Base-by-base conservation (phyloP, 257 asterid species). In the Craterostigma plantagineum region DNA sequence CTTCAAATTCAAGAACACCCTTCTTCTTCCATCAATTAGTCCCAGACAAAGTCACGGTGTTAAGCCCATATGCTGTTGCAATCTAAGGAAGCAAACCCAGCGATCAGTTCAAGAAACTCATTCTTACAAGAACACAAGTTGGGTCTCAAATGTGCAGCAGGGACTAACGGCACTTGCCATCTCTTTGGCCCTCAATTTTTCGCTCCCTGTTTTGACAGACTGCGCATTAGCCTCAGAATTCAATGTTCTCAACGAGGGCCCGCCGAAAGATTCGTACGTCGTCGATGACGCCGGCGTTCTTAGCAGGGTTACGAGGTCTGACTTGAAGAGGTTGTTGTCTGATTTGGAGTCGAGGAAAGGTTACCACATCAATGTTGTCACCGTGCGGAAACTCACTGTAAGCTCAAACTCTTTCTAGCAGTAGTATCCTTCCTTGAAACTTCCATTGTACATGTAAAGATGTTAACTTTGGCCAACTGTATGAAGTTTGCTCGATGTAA, bases 251-350 rank as follows among this genome's bases (percentile, higher is more conserved):
- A 87, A 58, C 49, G 95, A 79, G 16, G 83, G 74, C 46, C 95
- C 98, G 0, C 78, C 95, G 0, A 68, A 75, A 18, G 98, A 82
- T 1, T 49, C 87, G 4, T 82, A 63, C 59, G 92, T 83, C 4
- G 46, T 76, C 48, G 98, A 83, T 49, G 98, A 87, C 56, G 98
- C 98, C 18, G 93, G 93, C 18, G 98, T 87, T 12, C 98, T 90
- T 16, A 83, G 92, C 67, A 77, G 92, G 10, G 71, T 79, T 7
- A 90, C 98, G 1, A 77, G 62, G 46, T 83, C 95, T 27, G 98
- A 90, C 45, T 51, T 90, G 79, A 83, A 83, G 69, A 67, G 71
- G 56, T 60, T 83, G 64, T 43, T 90, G 56, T 51, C 86, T 15
- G 95, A 77, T 75, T 77, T 90, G 68, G 98, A 83, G 74, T 79